Conservation (phyloP, 73 alveolate species). For the Effrenium voratum region DNA sequence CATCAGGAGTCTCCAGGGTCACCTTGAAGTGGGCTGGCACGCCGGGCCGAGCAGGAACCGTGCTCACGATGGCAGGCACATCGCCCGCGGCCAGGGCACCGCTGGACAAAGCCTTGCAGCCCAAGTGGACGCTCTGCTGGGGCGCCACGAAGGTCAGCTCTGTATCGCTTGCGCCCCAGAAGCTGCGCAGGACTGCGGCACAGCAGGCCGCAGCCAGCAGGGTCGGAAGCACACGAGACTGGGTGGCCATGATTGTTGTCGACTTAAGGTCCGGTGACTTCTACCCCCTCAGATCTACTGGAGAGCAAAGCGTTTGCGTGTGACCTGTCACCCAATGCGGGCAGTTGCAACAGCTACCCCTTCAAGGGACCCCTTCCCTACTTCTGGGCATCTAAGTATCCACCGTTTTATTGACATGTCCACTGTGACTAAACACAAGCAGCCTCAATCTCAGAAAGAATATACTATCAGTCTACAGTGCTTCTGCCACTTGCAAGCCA, state of each 20-base stretch:
- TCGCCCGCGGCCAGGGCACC: constrained; percentile 30
- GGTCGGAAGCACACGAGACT: neutral
- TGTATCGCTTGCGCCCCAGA: constrained; percentile 1
- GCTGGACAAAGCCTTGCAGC: neutral
- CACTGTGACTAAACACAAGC: too few relatives aligned
- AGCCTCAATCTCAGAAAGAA: too few relatives aligned
- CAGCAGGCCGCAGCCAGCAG: constrained; percentile 11
- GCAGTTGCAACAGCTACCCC: too few relatives aligned
- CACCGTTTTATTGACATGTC: too few relatives aligned
- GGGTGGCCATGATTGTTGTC: constrained; percentile 16
- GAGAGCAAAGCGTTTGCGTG: too few relatives aligned
- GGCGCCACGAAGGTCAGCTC: constrained; percentile 8
- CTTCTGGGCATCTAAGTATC: too few relatives aligned
- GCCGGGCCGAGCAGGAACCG: constrained; percentile 3
- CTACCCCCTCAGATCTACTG: too few relatives aligned
- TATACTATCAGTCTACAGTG: too few relatives aligned
- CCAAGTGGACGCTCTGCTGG: constrained; percentile 21
- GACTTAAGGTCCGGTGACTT: too few relatives aligned
- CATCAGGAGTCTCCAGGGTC: constrained; percentile 31
- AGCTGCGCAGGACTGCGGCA: neutral
- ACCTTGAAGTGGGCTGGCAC: constrained; percentile 48
- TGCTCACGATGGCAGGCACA: constrained; percentile 33
- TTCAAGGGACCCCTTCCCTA: too few relatives aligned
- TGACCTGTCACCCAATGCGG: too few relatives aligned
- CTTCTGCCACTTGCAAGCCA: too few relatives aligned